Base-by-base conservation (phyloP, 306 rosid genomes). In the Quercus variabilis region DNA sequence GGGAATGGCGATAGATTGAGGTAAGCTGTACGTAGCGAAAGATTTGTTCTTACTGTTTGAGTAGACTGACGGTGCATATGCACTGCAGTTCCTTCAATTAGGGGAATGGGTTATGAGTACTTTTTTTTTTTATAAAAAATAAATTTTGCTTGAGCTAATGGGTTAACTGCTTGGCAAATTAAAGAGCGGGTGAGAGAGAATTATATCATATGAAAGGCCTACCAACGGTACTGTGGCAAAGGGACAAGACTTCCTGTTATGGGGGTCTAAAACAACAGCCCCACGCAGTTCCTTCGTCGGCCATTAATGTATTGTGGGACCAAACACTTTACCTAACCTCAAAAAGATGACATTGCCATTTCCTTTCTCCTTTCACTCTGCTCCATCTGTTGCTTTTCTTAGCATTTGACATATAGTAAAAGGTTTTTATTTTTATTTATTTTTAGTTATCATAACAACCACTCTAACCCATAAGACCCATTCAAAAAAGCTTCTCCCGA, bases 251-350 rank as follows among this genome's bases (percentile, higher is more conserved):
- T 81, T 88, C 86, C 86, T 76, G 85, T 77, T 79, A 71, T 77
- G 80, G 82, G 88, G 86, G 88, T 81, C 90, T 79, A 79, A 88
- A 82, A 83, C 83, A 75, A 88, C 87, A 88, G 78, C 75, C 17
- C 76, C 28, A 41, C 46, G 46, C 46, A 78, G 82, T 76, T 84
- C 76, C 85, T 76, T 77, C 81, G 90, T 86, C 86, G 86, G 82
- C 89, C 94, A 90, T 90, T 83, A 90, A 87, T 83, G 69, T 33
- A 3, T 1, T 20, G 88, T 87, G 86, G 96, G 96, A 35, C 96
- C 94, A 80, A 78, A 74, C 57, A 59, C 55, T 72, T 72, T 83
- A 88, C 92, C 96, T 78, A 92, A 85, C 93, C 85, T 25, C 55
- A 58, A 84, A 84, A 78, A 73, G 54, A 80, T 73, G 87, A 86